Evolutionary conservation across 495 filamentous ascomycete genomes (phyloP).

Genomic region (Xylaria scruposa): DNA sequence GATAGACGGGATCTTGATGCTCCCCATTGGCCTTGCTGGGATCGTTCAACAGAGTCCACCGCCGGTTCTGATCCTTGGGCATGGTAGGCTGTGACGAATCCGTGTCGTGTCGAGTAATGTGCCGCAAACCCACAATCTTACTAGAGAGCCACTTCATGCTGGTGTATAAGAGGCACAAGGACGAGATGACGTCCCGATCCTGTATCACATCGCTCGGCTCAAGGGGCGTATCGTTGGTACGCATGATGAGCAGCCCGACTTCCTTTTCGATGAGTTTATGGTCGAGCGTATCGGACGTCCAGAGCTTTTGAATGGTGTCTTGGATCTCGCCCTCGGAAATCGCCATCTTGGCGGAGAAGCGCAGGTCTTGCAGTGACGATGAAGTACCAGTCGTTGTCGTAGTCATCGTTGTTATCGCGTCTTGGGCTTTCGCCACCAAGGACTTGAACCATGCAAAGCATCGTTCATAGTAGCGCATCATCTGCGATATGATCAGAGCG

Average conservation of each 20-base stretch:
- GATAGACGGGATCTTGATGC: slow-evolving; percentile 67
- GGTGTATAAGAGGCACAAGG: slow-evolving; percentile 86
- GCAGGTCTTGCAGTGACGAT: slow-evolving; percentile 53
- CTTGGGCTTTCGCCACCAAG: slow-evolving; percentile 63
- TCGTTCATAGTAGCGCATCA: slow-evolving; percentile 87
- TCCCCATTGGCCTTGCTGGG: slow-evolving; percentile 53
- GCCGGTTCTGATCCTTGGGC: slow-evolving; percentile 61
- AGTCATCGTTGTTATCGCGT: slow-evolving; percentile 37
- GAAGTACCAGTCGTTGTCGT: slow-evolving; percentile 24
- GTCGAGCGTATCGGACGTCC: slow-evolving; percentile 57
- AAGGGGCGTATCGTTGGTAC: slow-evolving; percentile 67
- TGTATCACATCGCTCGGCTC: slow-evolving; percentile 83
- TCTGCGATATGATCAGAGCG: slow-evolving; percentile 85
- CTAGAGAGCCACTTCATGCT: slow-evolving; percentile 98
- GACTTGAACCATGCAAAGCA: slow-evolving; percentile 90
- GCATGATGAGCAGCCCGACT: slow-evolving; percentile 67
- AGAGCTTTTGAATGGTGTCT: slow-evolving; percentile 68
- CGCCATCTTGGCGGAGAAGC: slow-evolving; percentile 75
- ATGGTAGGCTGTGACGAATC: slow-evolving; percentile 57
- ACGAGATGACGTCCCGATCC: slow-evolving; percentile 82
- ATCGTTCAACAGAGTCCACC: slow-evolving; percentile 83
- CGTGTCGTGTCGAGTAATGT: slow-evolving; percentile 66
- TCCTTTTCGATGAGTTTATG: slow-evolving; percentile 64
- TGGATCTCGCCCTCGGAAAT: slow-evolving; percentile 69
- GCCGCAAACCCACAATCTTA: slow-evolving; percentile 76